These are phyloP conservation scores for Isatis lusitanica DNA, from an alignment of 441 rosid genomes.

Conservation along the genomic window DNA sequence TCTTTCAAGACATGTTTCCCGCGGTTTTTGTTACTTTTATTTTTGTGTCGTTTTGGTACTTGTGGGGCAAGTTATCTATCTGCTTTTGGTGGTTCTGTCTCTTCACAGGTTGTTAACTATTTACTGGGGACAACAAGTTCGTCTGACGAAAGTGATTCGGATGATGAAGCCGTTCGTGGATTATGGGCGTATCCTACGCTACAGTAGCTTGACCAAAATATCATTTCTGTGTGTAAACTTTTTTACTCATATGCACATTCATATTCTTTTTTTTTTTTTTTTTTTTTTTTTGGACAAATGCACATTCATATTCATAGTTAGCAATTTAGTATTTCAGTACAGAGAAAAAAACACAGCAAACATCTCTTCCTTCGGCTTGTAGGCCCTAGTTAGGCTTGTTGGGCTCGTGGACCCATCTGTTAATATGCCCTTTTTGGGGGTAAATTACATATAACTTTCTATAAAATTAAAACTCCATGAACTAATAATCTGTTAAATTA, in stretches of 20 bases:
- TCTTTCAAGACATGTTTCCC: neutral
- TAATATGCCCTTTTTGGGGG: neutral
- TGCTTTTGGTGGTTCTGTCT: neutral
- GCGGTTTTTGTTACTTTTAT: neutral
- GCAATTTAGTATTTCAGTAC: neutral
- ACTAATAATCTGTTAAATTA: too few species aligned
- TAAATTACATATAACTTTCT: neutral
- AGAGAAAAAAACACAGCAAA: neutral
- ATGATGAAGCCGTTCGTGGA: constrained; percentile 44
- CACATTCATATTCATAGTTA: neutral
- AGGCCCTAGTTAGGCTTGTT: neutral
- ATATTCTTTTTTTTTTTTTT: too few species aligned
- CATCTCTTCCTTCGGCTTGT: neutral
- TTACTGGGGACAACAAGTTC: constrained; percentile 42
- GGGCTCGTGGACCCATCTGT: neutral
- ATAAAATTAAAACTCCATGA: neutral
- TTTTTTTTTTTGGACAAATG: too few species aligned
- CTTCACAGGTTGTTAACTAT: constrained; percentile 62
- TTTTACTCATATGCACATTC: neutral
- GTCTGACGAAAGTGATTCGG: constrained; percentile 54
- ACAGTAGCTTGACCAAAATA: neutral
- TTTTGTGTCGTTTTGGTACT: neutral
- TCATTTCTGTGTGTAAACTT: neutral
- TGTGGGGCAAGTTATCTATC: neutral
- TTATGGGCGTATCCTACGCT: constrained; percentile 60